Conservation (phyloP, 2,329 filamentous ascomycete genomes). For the Juglanconis juglandina region DNA sequence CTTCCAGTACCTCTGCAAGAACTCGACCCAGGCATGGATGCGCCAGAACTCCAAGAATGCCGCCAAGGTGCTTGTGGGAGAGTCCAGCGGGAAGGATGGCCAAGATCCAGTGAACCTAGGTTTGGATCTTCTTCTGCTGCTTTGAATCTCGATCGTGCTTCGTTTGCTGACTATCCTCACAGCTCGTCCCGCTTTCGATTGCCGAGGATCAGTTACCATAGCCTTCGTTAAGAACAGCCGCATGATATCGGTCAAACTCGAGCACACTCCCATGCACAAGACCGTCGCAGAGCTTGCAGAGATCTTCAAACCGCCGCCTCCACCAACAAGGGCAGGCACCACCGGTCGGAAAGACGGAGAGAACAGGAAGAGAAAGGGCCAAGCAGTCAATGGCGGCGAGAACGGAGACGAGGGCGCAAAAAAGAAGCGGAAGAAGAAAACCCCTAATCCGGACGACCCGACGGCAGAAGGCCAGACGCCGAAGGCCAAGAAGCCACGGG, state of each 20-base stretch:
- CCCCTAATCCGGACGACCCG: conserved; percentile 13
- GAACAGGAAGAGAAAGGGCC: conserved; percentile 23
- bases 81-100: conserved; percentile 45
- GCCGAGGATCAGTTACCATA: conserved; percentile 49
- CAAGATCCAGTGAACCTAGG: conserved; percentile 43
- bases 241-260: conserved; percentile 50
- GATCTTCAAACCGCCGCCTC: conserved; percentile 44
- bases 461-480: conserved; percentile 16
- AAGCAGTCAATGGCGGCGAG: conserved; percentile 5
- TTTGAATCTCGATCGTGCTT: not conserved
- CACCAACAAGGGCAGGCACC: conserved; percentile 24
- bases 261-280: conserved; percentile 55
- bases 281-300: conserved; percentile 50
- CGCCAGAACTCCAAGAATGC: conserved; percentile 42
- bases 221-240: conserved; percentile 46
- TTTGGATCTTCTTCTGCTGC: conserved; percentile 24
- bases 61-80: conserved; percentile 40
- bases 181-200: conserved; percentile 59
- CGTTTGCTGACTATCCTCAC: conserved; percentile 15
- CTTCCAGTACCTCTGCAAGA: conserved; percentile 51
- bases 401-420: conserved; percentile 20
- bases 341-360: conserved; percentile 27
- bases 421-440: conserved; percentile 30
- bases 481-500: conserved; percentile 21
- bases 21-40: conserved; percentile 50